Evolutionary conservation across 169 alveolate genomes (phyloP).

Genomic region (Toxoplasma gondii): DNA sequence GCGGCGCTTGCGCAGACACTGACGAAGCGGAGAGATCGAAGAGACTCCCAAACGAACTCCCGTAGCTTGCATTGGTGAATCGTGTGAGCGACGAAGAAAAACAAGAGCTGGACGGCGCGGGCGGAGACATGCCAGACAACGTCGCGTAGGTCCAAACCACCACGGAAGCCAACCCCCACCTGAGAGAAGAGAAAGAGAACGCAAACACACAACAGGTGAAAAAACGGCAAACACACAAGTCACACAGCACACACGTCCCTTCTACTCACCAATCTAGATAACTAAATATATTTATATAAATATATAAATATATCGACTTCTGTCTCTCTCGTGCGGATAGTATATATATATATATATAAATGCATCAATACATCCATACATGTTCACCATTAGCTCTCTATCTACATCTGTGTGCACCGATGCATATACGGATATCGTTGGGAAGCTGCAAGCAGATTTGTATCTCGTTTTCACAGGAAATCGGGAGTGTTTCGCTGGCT

Average conservation of each 20-base stretch:
- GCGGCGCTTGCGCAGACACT: background rate
- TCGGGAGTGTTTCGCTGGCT: no score
- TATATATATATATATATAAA: no score
- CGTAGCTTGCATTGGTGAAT: background rate
- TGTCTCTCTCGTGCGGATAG: no score
- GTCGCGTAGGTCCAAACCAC: background rate
- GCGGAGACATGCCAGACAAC: background rate
- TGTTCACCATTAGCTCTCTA: no score
- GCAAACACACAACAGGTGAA: background rate
- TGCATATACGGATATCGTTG: no score
- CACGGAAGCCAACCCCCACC: constrained; percentile 19
- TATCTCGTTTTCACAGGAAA: no score
- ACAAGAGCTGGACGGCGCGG: background rate
- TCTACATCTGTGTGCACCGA: no score
- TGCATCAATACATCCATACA: no score
- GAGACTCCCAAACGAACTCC: background rate
- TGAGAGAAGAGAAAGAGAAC: background rate
- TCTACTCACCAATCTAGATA: no score
- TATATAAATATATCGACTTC: no score
- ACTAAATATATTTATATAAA: no score
- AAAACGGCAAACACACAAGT: background rate
- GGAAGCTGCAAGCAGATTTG: background rate
- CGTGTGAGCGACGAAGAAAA: background rate
- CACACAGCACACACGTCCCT: background rate
- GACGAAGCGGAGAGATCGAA: constrained; percentile 13